phyloP scores from a whole-genome alignment of 73 alveolate genomes.

The Effrenium voratum region DNA sequence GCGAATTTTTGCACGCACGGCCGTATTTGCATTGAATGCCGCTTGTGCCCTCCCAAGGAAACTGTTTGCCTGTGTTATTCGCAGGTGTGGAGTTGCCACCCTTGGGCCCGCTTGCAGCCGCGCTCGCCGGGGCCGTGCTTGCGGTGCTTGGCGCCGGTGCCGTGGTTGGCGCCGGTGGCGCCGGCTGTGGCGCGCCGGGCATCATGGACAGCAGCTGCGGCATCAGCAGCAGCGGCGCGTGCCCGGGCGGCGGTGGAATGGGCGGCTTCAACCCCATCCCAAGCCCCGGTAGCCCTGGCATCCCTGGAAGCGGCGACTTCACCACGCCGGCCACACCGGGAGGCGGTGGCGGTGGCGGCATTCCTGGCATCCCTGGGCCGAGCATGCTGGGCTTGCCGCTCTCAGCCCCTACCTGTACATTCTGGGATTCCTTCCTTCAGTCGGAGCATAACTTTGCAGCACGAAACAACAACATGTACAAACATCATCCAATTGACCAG shows the following conservation, averaged over 20 bases:
- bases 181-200: slow-evolving; percentile 50
- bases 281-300: slow-evolving; percentile 36
- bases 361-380: slow-evolving; percentile 18
- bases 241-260: background rate
- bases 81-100: slow-evolving; percentile 50
- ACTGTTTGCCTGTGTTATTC: slow-evolving; percentile 88
- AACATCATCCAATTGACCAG: no score
- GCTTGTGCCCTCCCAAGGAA: slow-evolving; percentile 94
- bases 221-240: background rate
- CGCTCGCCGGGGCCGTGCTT: background rate
- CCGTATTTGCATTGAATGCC: slow-evolving; percentile 92
- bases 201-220: slow-evolving; percentile 61
- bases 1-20: slow-evolving; percentile 86
- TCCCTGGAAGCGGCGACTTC: slow-evolving; percentile 21
- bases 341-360: slow-evolving; percentile 29
- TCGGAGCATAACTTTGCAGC: no score
- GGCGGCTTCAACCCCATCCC: slow-evolving; percentile 49
- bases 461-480: no score
- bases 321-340: background rate
- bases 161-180: background rate
- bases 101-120: slow-evolving; percentile 2
- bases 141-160: slow-evolving; percentile 9
- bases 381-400: no score
- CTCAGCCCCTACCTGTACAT: no score
- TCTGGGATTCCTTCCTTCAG: no score